Evolutionary conservation across 352 stramenopile species (phyloP), one percentile per base, ranked within the genome.

Genomic region (Phytophthora brassicae): DNA sequence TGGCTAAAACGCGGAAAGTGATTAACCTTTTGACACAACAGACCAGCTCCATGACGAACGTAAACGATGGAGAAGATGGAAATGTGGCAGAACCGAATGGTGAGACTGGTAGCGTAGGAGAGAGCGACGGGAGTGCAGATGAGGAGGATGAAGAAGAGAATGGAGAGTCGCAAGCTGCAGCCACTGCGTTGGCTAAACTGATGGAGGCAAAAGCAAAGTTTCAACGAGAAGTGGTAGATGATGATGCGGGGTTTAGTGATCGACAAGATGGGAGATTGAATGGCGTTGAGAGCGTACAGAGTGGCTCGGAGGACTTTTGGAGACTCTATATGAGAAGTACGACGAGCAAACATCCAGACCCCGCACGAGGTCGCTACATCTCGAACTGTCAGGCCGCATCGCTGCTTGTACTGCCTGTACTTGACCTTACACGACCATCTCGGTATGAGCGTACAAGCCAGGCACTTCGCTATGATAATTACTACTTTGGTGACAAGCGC

Each of bases 401-500:
- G 6, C 42, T 92, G 47, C 51, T 92, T n/a, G 79, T 89, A 29
- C 66, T 92, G 0, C 83, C 83, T 0, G 73, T 89, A 16, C 68
- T 92, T 11, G 80, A 90, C 43, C 57, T 92, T 3, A 84, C 79
- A 38, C 61, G 71, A 20, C 42, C 72, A 6, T 72, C 54, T 1
- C 69, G 79, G 6, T 89, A 88, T 31, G 74, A 89, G 24, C 45
- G 38, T 23, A 53, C 55, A 16, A 70, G 54, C 0, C 78, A 81
- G 31, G 48, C 68, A 6, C 71, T 92, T 12, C 59, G 70, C 0
- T 92, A 84, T 38, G 75, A 85, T 61, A 89, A 92, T 55, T 92
- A 90, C 54, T 92, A 85, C 59, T 84, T 92, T 48, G 80, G 83
- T 7, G 80, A 90, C 52, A 74, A 84, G 41, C 76, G 80, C 1